phyloP scores from a whole-genome alignment of 345 rosid species.

The Ceriops decandra region DNA sequence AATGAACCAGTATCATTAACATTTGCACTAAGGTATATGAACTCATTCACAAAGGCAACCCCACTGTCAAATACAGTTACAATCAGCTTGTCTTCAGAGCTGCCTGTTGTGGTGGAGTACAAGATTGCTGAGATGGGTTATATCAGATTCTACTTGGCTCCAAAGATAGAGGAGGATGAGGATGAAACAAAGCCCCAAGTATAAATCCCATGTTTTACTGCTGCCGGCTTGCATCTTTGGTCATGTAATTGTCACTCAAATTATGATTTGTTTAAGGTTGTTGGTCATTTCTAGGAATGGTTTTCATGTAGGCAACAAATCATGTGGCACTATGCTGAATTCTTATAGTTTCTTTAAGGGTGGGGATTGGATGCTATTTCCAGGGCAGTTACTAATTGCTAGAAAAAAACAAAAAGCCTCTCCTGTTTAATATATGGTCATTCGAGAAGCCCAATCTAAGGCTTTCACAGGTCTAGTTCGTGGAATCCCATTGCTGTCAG shows the following conservation, averaged over 20 bases:
- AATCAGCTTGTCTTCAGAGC: conserved; percentile 89
- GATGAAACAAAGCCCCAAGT: conserved; percentile 62
- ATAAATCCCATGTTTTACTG: background rate
- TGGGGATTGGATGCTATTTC: background rate
- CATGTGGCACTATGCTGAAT: background rate
- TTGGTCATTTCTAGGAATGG: background rate
- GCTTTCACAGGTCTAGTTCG: too few species aligned
- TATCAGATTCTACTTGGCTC: conserved; percentile 89
- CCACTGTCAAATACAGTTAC: conserved; percentile 79
- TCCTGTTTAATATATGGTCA: too few species aligned
- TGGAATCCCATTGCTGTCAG: too few species aligned
- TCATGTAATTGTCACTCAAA: background rate
- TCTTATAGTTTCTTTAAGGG: background rate
- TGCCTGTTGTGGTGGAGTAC: conserved; percentile 95
- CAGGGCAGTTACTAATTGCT: background rate
- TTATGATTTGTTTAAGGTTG: background rate
- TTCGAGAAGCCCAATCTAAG: too few species aligned
- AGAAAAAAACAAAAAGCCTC: background rate
- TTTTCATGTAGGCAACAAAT: background rate
- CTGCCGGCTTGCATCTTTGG: background rate
- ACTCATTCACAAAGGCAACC: conserved; percentile 93
- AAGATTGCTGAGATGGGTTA: conserved; percentile 99
- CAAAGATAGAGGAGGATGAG: conserved; percentile 96
- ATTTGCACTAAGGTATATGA: conserved; percentile 93
- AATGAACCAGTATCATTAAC: conserved; percentile 89